These are phyloP conservation scores for Neoarthrinium moseri DNA, from an alignment of 2,329 filamentous ascomycete species.

Conservation along the genomic window DNA sequence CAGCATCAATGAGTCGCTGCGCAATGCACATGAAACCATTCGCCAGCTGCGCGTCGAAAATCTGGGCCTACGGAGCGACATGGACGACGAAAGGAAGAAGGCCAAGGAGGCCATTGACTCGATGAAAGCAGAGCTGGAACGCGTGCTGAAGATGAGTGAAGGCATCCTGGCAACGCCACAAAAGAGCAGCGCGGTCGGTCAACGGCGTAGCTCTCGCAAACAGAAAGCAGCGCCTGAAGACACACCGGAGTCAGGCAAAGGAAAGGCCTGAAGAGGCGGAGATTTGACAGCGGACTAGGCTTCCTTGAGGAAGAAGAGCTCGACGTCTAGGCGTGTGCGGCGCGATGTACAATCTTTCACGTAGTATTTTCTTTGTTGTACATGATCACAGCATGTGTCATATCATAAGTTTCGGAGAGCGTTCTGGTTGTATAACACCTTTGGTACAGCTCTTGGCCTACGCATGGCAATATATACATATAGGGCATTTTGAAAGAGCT, in stretches of 20 bases:
- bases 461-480: neutral
- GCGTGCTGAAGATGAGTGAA: constrained; percentile 45
- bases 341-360: neutral
- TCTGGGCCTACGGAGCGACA: constrained; percentile 30
- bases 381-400: too few species aligned
- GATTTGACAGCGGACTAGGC: constrained; percentile 55
- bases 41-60: constrained; percentile 46
- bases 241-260: constrained; percentile 26
- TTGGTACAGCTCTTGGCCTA: too few species aligned
- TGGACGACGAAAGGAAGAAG: constrained; percentile 36
- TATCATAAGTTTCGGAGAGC: too few species aligned
- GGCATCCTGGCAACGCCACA: constrained; percentile 36
- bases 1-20: constrained; percentile 36
- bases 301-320: constrained; percentile 53
- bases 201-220: neutral
- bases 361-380: neutral
- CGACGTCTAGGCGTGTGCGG: neutral
- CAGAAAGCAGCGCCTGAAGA: constrained; percentile 13
- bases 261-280: constrained; percentile 40
- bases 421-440: too few species aligned
- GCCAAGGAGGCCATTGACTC: constrained; percentile 45
- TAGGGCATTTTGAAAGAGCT: too few species aligned
- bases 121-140: constrained; percentile 51
- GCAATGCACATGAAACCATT: constrained; percentile 46
- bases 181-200: constrained; percentile 16